phyloP scores from a whole-genome alignment of 2,329 filamentous ascomycete species.

The Arthrobotrys musiformis region DNA sequence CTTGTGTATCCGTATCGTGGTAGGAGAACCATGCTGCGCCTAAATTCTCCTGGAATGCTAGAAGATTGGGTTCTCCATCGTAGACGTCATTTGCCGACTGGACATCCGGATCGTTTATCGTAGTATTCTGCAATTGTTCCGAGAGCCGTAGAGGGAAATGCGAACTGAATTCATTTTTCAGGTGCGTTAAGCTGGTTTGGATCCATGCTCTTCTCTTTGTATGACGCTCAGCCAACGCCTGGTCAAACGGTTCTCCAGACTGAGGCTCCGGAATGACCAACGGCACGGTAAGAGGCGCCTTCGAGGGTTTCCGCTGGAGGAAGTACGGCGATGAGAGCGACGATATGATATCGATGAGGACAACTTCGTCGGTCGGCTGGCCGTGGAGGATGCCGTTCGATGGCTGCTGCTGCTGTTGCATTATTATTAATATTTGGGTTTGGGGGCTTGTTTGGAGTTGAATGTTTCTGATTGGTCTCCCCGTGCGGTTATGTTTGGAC shows the following conservation, averaged over 20 bases:
- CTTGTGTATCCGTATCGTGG: background rate
- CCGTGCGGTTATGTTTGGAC: conserved; percentile 47
- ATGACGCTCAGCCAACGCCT: conserved; percentile 34
- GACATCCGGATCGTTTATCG: background rate
- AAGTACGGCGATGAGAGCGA: conserved; percentile 49
- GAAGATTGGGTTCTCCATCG: conserved; percentile 33
- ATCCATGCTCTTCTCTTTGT: conserved; percentile 36
- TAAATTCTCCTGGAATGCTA: conserved; percentile 36
- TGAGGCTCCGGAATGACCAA: conserved; percentile 27
- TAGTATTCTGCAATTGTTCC: background rate
- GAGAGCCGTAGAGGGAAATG: conserved; percentile 26
- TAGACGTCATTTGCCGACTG: background rate
- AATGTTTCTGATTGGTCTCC: conserved; percentile 42
- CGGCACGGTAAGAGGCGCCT: conserved; percentile 6
- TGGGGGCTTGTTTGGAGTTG: conserved; percentile 29
- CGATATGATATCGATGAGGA: conserved; percentile 44
- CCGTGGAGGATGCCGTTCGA: conserved; percentile 22
- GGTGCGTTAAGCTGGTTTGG: background rate
- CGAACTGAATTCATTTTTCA: conserved; percentile 23
- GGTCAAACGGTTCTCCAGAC: conserved; percentile 46
- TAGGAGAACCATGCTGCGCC: conserved; percentile 14
- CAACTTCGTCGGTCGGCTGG: conserved; percentile 36
- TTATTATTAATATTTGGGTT: conserved; percentile 14
- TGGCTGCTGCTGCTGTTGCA: conserved; percentile 39
- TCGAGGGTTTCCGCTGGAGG: conserved; percentile 11